These are phyloP conservation scores for Fusarium coffeatum DNA, from an alignment of 2,329 filamentous ascomycete genomes.

Conservation along the genomic window DNA sequence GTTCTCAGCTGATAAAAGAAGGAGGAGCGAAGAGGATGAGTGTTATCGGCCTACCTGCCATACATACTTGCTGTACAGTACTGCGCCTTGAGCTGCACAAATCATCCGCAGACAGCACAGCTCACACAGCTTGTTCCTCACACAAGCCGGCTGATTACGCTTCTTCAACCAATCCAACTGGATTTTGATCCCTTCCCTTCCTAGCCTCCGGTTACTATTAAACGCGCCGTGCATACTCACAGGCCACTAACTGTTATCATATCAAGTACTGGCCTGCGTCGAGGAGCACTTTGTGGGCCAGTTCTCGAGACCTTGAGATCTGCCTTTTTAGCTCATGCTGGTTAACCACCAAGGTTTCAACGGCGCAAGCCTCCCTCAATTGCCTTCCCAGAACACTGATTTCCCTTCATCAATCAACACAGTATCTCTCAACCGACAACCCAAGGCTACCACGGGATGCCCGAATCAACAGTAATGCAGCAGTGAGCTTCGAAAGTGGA, in stretches of 20 bases:
- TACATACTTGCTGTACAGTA: not conserved
- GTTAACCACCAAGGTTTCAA: conserved; percentile 35
- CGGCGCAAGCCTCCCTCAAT: conserved; percentile 35
- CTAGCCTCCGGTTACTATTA: conserved; percentile 23
- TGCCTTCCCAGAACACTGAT: conserved; percentile 5
- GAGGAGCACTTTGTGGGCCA: conserved; percentile 31
- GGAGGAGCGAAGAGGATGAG: conserved; percentile 20
- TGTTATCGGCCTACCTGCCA: not conserved
- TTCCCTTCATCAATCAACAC: conserved; percentile 3
- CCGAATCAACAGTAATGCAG: conserved; percentile 36
- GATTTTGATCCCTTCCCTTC: conserved; percentile 21
- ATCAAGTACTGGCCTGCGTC: conserved; percentile 22
- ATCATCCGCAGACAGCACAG: conserved; percentile 38
- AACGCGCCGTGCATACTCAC: conserved; percentile 21
- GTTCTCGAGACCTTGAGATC: conserved; percentile 17
- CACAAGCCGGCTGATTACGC: conserved; percentile 39
- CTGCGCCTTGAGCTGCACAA: conserved; percentile 32
- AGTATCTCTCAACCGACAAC: not conserved
- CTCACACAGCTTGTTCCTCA: conserved; percentile 35
- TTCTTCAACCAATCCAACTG: conserved; percentile 34
- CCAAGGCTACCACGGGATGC: conserved; percentile 23
- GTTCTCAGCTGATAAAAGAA: conserved; percentile 30
- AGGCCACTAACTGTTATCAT: conserved; percentile 24
- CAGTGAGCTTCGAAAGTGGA: conserved; percentile 41
- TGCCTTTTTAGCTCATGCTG: conserved; percentile 26